Percentiles rank a stretch among this genome's conserved stretches.
Conservation (phyloP, 1,284 basidiomycete genomes). For the Fistulinella cinereoalba region DNA sequence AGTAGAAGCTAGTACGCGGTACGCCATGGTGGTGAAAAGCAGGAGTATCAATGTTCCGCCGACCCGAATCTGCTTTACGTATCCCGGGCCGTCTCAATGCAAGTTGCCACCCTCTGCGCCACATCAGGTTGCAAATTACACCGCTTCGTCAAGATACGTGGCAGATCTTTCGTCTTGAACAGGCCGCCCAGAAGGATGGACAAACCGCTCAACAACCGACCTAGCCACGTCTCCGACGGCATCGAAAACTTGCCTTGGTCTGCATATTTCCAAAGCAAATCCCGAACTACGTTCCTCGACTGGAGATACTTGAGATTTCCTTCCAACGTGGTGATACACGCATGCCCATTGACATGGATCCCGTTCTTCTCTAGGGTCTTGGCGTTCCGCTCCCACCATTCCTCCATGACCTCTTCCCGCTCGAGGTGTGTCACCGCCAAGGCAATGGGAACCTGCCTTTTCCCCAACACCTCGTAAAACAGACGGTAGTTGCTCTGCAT, state of each 20-base stretch:
- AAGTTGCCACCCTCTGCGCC: constrained; percentile 22
- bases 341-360: constrained; percentile 19
- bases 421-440: constrained; percentile 37
- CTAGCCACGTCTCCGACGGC: constrained; percentile 23
- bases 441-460: constrained; percentile 34
- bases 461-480: constrained; percentile 34
- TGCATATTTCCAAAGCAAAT: constrained; percentile 18
- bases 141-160: constrained; percentile 22
- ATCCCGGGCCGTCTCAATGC: constrained; percentile 15
- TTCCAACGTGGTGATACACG: constrained; percentile 26
- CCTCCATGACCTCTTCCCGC: constrained; percentile 25
- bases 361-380: constrained; percentile 11
- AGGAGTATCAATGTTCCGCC: no score
- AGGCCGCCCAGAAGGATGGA: constrained; percentile 10
- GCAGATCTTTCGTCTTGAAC: constrained; percentile 17
- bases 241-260: constrained; percentile 26
- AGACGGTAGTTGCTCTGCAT: constrained; percentile 35
- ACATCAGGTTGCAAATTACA: constrained; percentile 24
- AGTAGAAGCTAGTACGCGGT: no score
- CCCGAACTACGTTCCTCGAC: constrained; percentile 21
- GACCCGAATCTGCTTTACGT: no score
- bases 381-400: constrained; percentile 23
- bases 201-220: constrained; percentile 19
- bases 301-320: constrained; percentile 18
- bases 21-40: no score